Evolutionary conservation across 306 rosid genomes (phyloP).

Genomic region (Gleditsia sinensis): DNA sequence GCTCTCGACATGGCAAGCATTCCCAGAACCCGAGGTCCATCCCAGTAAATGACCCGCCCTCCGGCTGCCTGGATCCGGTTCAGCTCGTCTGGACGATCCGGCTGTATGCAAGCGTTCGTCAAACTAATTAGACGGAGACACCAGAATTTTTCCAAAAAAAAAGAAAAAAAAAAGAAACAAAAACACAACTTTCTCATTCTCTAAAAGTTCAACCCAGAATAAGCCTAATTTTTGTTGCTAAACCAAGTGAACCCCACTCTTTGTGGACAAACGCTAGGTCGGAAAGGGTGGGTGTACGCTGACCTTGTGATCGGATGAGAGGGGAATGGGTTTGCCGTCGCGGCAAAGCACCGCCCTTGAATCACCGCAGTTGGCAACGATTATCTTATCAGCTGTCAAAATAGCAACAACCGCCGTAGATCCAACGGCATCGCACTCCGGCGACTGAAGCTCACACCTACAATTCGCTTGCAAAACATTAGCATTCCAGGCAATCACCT

Average conservation of each 20-base stretch:
- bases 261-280: no score
- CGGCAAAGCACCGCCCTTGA: conserved; percentile 72
- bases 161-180: background rate
- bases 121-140: background rate
- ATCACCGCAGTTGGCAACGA: conserved; percentile 71
- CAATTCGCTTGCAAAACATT: conserved; percentile 39
- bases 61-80: conserved; percentile 59
- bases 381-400: conserved; percentile 52
- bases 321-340: conserved; percentile 59
- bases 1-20: conserved; percentile 76
- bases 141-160: no score
- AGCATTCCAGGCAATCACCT: conserved; percentile 41
- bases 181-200: background rate
- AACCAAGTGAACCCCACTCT: background rate
- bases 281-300: background rate
- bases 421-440: conserved; percentile 70
- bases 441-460: conserved; percentile 58
- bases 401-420: conserved; percentile 61
- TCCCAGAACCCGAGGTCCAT: conserved; percentile 68
- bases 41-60: conserved; percentile 71
- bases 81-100: conserved; percentile 73
- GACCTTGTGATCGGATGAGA: conserved; percentile 72
- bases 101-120: conserved; percentile 39
- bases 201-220: background rate
- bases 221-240: background rate